A percentile compares a stretch with the other conserved stretches of the same genome.
phyloP scores from a whole-genome alignment of 371 early-diverging fungal genomes.

The Thermomucor indicae-seudaticae region DNA sequence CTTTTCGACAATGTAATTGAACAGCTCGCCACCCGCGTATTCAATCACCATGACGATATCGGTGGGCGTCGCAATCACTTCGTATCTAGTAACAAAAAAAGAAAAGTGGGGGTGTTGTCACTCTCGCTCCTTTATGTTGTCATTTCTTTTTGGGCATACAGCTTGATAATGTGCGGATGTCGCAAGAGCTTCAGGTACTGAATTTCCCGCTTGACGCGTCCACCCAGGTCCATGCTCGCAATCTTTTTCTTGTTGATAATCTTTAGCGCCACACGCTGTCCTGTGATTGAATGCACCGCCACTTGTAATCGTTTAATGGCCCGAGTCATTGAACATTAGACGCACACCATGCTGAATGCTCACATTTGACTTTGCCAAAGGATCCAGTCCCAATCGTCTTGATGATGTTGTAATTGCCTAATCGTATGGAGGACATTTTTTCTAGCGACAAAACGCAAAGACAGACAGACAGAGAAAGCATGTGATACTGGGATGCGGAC shows the following conservation, averaged over 20 bases:
- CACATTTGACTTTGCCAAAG: constrained; percentile 98
- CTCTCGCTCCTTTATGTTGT: neutral
- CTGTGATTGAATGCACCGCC: constrained; percentile 90
- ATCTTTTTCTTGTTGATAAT: constrained; percentile 90
- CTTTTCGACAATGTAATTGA: constrained; percentile 95
- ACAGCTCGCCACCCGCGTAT: constrained; percentile 94
- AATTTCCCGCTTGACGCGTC: constrained; percentile 95
- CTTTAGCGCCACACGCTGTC: constrained; percentile 95
- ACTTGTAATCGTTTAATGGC: constrained; percentile 50
- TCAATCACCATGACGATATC: constrained; percentile 98
- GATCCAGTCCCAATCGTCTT: constrained; percentile 95
- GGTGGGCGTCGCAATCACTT: constrained; percentile 95
- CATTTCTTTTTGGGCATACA: constrained; percentile 46
- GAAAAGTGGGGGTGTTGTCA: neutral
- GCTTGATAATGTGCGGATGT: constrained; percentile 97
- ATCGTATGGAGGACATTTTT: constrained; percentile 49
- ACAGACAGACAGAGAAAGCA: too few species aligned
- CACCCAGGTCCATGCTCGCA: constrained; percentile 90
- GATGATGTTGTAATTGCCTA: constrained; percentile 90
- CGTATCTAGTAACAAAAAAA: constrained; percentile 56
- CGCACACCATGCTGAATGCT: constrained; percentile 9
- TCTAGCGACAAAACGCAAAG: too few species aligned
- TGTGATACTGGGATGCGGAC: too few species aligned
- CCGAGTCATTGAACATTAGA: neutral
- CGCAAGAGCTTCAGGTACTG: constrained; percentile 91